A percentile compares a stretch with the other conserved stretches of the same genome.
These are phyloP conservation scores for Psidium friedrichsthalianum DNA, from an alignment of 345 rosid species.

Conservation along the genomic window DNA sequence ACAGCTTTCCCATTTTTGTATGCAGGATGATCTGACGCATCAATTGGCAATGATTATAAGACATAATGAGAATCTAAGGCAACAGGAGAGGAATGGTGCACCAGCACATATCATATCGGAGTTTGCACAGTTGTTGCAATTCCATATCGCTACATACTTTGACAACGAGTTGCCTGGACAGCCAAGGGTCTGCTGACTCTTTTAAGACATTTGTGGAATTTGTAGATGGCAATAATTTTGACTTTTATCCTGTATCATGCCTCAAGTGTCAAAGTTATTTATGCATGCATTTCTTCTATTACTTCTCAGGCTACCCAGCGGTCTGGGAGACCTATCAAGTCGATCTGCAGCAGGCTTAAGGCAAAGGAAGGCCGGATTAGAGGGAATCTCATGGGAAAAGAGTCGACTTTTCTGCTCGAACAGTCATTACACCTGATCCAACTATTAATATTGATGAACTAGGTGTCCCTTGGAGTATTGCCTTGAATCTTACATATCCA, in stretches of 20 bases:
- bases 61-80: constrained; percentile 81
- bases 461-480: constrained; percentile 99
- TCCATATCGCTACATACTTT: constrained; percentile 88
- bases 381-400: constrained; percentile 95
- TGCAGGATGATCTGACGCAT: constrained; percentile 91
- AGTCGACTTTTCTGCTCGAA: constrained; percentile 91
- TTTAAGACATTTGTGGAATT: neutral
- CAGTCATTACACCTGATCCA: constrained; percentile 97
- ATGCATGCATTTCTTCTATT: constrained; percentile 1
- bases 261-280: neutral
- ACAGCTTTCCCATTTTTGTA: neutral
- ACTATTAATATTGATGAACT: constrained; percentile 85
- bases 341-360: constrained; percentile 92
- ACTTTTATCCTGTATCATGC: neutral
- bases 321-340: constrained; percentile 95
- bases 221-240: neutral
- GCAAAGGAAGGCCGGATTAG: constrained; percentile 96
- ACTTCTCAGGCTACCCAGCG: constrained; percentile 80
- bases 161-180: constrained; percentile 98
- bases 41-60: constrained; percentile 86
- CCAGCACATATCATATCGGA: constrained; percentile 95
- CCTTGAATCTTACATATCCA: constrained; percentile 85
- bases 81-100: constrained; percentile 87
- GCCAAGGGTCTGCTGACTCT: constrained; percentile 62
- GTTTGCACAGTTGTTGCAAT: constrained; percentile 89